Conservation (phyloP, 805 yeast genomes). For the Pichia ethanolica region DNA sequence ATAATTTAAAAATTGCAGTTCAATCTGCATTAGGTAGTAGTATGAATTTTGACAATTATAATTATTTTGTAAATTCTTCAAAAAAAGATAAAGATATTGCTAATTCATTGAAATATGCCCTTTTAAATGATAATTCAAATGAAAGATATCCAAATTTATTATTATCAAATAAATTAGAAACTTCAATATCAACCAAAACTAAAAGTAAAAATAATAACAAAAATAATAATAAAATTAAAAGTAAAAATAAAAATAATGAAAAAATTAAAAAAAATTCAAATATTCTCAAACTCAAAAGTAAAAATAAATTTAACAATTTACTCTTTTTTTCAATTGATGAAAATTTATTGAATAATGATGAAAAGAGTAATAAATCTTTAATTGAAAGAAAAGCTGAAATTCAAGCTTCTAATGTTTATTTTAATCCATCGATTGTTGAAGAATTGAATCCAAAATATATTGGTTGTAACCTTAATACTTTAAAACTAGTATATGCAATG, state of each 20-base stretch:
- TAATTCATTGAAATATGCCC: not conserved
- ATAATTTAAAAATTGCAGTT: not conserved
- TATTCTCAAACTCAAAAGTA: too few relatives aligned
- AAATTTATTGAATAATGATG: too few relatives aligned
- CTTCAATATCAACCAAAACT: too few relatives aligned
- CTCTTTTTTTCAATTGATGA: not conserved
- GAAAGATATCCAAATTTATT: not conserved
- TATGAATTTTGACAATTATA: not conserved
- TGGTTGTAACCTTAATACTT: not conserved
- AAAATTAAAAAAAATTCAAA: too few relatives aligned
- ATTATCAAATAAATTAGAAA: too few relatives aligned
- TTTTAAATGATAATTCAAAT: not conserved
- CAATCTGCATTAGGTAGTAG: not conserved
- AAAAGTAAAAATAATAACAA: too few relatives aligned
- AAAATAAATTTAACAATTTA: not conserved
- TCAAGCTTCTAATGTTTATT: not conserved
- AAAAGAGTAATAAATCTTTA: too few relatives aligned
- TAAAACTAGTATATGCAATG: not conserved
- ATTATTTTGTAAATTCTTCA: too few relatives aligned
- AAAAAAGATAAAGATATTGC: not conserved
- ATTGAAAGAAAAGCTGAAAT: not conserved
- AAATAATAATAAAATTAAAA: too few relatives aligned
- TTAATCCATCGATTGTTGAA: not conserved
- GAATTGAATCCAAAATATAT: not conserved
- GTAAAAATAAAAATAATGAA: too few relatives aligned